phyloP scores from a whole-genome alignment of 495 filamentous ascomycete genomes.

The Talaromyces nanjingensis region DNA sequence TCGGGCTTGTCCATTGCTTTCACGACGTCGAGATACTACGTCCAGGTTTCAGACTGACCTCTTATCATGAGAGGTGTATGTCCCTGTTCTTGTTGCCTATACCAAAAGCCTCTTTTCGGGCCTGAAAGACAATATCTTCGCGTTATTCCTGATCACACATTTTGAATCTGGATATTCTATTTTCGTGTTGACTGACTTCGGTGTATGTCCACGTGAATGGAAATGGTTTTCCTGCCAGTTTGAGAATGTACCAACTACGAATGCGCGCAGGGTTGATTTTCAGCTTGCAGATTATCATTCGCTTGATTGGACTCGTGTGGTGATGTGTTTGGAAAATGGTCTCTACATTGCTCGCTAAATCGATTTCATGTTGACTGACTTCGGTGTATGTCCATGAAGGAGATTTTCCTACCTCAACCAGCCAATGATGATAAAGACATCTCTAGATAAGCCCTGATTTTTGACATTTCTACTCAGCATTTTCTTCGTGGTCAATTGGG shows the following conservation, averaged over 20 bases:
- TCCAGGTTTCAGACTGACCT: constrained; percentile 16
- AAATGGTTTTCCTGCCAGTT: neutral
- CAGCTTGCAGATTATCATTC: neutral
- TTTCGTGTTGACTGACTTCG: constrained; percentile 11
- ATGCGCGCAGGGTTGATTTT: neutral
- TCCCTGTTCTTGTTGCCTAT: constrained; percentile 9
- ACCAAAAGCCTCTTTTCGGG: neutral
- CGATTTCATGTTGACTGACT: constrained; percentile 10
- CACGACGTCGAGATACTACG: neutral
- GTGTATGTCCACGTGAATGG: constrained; percentile 7
- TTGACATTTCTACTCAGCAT: neutral
- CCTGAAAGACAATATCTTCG: neutral
- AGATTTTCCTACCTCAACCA: neutral
- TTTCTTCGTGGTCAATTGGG: neutral
- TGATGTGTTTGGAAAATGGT: neutral
- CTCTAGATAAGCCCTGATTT: neutral
- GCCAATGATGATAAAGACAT: neutral
- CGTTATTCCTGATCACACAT: neutral
- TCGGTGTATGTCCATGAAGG: constrained; percentile 8
- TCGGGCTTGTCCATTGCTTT: neutral
- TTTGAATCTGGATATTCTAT: neutral
- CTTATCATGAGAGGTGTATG: constrained; percentile 9
- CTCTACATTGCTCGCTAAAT: neutral
- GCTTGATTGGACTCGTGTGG: neutral
- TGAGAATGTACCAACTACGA: neutral